Base-by-base conservation (phyloP, 345 rosid species). In the Clarkia xantiana region DNA sequence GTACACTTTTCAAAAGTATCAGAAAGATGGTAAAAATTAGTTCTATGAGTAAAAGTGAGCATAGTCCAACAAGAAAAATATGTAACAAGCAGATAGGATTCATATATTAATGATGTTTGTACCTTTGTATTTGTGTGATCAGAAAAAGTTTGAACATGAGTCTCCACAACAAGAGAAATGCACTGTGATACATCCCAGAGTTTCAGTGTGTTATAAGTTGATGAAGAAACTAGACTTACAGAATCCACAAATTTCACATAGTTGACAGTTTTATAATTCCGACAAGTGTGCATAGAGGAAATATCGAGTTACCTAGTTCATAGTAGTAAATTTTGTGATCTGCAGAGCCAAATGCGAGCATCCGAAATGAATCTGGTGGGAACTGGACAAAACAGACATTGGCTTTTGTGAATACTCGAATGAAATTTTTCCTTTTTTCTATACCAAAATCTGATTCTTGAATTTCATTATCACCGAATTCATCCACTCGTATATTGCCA, bases 291-390 rank as follows among this genome's bases (percentile, higher is more conserved):
- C 79, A 78, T 16, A 91, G 71, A 45, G 98, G 98, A 69, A 68
- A 67, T 72, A 70, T 86, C 18, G 82, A 61, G 69, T 80, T 84
- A 3, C 96, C 79, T 22, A 91, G 90, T 66, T 91, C 98, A 22
- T 86, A 86, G 66, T 86, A 84, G 59, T 91, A 86, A 54, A 86
- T 76, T 62, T 66, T 79, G 66, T 81, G 89, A 76, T 91, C 96
- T 18, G 98, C 98, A 11, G 96, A 91, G 51, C 98, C 96, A 52
- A 91, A 86, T 59, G 96, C 96, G 61, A 91, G 72, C 50, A 71
- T 71, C 47, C 87, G 78, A 46, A 85, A 74, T 10, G 94, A 75
- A 63, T 84, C 94, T 36, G 71, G 52, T 8, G 87, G 86, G 72
- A 91, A 91, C 71, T 91, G 93, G 54, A 91, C 96, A 42, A 81